Conservation (phyloP, 1,284 basidiomycete genomes). For the Testicularia cyperi region DNA sequence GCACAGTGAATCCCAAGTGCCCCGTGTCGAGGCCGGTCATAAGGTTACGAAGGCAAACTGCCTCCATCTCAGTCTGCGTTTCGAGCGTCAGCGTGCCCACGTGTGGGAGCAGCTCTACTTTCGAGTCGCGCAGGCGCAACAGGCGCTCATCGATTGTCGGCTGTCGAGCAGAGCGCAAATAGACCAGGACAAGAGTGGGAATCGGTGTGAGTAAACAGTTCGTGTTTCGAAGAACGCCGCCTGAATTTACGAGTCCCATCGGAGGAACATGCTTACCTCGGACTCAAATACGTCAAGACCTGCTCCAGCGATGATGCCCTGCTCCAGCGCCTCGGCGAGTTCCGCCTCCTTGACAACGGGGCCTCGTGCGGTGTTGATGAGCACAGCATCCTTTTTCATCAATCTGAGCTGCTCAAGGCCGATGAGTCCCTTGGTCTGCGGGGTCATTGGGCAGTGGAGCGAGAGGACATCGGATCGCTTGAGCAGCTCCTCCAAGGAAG, state of each 20-base stretch:
- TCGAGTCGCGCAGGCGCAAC: slow-evolving; percentile 27
- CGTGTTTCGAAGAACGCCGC: too few relatives aligned
- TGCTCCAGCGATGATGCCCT: slow-evolving; percentile 63
- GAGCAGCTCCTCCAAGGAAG: slow-evolving; percentile 61
- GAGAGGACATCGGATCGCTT: slow-evolving; percentile 62
- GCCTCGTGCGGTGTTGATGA: slow-evolving; percentile 64
- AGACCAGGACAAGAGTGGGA: too few relatives aligned
- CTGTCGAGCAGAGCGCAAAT: slow-evolving; percentile 8
- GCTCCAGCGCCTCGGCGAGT: slow-evolving; percentile 43
- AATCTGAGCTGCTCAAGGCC: slow-evolving; percentile 55
- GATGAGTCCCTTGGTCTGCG: slow-evolving; percentile 61
- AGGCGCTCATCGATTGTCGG: slow-evolving; percentile 39
- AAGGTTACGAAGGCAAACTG: slow-evolving; percentile 56
- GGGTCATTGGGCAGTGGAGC: slow-evolving; percentile 63
- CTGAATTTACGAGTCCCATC: too few relatives aligned
- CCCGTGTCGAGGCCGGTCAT: slow-evolving; percentile 52
- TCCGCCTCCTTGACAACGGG: slow-evolving; percentile 62
- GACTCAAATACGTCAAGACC: slow-evolving; percentile 78
- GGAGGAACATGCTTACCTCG: slow-evolving; percentile 22
- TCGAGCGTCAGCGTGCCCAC: slow-evolving; percentile 57
- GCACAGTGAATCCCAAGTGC: slow-evolving; percentile 50
- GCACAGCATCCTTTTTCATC: slow-evolving; percentile 61
- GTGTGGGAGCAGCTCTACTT: slow-evolving; percentile 47
- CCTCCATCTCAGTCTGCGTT: slow-evolving; percentile 60
- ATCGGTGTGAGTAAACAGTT: too few relatives aligned